phyloP scores from a whole-genome alignment of 176 grass and related monocot species.

The Poa annua region DNA sequence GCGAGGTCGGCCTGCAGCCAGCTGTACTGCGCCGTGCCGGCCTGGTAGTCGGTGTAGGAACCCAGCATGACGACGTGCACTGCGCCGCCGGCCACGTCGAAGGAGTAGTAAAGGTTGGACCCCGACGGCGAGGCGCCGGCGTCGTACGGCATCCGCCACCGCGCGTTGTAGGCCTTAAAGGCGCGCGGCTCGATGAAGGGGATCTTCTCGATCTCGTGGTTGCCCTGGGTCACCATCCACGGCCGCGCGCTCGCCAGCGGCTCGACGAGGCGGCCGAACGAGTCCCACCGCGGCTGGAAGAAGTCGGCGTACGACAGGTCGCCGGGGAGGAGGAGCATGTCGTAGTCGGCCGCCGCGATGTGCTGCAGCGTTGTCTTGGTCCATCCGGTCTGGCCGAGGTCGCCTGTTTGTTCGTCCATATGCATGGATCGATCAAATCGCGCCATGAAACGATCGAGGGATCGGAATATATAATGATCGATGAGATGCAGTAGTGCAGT shows the following conservation, averaged over 20 bases:
- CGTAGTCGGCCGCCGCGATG: conserved; percentile 32
- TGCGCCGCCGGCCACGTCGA: conserved; percentile 57
- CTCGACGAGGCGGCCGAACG: conserved; percentile 65
- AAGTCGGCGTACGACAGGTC: conserved; percentile 9
- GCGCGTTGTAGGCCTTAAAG: conserved; percentile 54
- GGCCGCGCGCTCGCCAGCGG: conserved; percentile 71
- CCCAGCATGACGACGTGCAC: conserved; percentile 59
- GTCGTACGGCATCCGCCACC: conserved; percentile 71
- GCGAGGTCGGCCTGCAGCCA: conserved; percentile 13
- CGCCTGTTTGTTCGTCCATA: neutral
- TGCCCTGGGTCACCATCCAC: conserved; percentile 82
- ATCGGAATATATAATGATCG: neutral
- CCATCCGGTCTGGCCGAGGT: conserved; percentile 1
- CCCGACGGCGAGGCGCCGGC: conserved; percentile 47
- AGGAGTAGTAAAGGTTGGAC: conserved; percentile 70
- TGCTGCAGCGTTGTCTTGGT: conserved; percentile 27
- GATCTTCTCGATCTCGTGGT: conserved; percentile 57
- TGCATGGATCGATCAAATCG: neutral
- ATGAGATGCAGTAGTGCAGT: neutral
- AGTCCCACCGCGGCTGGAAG: conserved; percentile 67
- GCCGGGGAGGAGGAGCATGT: conserved; percentile 18
- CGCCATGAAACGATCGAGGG: neutral
- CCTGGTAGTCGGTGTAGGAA: neutral
- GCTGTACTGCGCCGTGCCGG: neutral
- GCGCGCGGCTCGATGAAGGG: conserved; percentile 11